Evolutionary conservation across 495 filamentous ascomycete species (phyloP).

Genomic region (Peziza echinospora): DNA sequence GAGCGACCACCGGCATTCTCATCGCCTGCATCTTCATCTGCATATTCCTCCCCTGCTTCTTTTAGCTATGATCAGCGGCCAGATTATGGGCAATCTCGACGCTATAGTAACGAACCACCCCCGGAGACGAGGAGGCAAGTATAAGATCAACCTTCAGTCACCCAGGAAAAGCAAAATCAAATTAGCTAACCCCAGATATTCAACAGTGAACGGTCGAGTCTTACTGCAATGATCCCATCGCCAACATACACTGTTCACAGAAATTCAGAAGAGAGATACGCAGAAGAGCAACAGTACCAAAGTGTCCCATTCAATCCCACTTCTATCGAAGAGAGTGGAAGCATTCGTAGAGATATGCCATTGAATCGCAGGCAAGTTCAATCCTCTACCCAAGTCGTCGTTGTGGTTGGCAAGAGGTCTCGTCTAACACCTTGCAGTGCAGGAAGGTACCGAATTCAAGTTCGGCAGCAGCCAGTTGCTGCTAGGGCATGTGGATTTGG

Average conservation of each 20-base stretch:
- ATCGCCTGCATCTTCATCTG: slow-evolving; percentile 6
- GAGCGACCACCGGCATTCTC: slow-evolving; percentile 8
- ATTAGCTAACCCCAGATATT: neutral
- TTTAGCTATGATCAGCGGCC: neutral
- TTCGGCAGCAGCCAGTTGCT: slow-evolving; percentile 78
- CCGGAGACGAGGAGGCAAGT: slow-evolving; percentile 13
- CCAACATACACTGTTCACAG: slow-evolving; percentile 15
- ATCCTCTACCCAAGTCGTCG: neutral
- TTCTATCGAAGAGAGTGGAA: slow-evolving; percentile 11
- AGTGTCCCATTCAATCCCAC: slow-evolving; percentile 7
- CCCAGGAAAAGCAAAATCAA: no score
- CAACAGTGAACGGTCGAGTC: slow-evolving; percentile 9
- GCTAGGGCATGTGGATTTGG: slow-evolving; percentile 88
- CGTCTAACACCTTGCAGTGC: slow-evolving; percentile 14
- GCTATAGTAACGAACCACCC: slow-evolving; percentile 11
- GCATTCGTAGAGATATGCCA: slow-evolving; percentile 6
- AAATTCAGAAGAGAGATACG: slow-evolving; percentile 8
- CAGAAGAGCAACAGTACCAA: slow-evolving; percentile 6
- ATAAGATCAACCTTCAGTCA: neutral
- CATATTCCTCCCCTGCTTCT: neutral
- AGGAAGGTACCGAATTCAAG: slow-evolving; percentile 35
- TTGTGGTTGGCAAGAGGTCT: neutral
- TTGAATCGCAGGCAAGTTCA: slow-evolving; percentile 12
- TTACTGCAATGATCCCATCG: slow-evolving; percentile 16
- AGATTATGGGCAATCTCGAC: slow-evolving; percentile 7